Conservation (phyloP, 768 basidiomycete genomes). For the Scleroderma bovista region DNA sequence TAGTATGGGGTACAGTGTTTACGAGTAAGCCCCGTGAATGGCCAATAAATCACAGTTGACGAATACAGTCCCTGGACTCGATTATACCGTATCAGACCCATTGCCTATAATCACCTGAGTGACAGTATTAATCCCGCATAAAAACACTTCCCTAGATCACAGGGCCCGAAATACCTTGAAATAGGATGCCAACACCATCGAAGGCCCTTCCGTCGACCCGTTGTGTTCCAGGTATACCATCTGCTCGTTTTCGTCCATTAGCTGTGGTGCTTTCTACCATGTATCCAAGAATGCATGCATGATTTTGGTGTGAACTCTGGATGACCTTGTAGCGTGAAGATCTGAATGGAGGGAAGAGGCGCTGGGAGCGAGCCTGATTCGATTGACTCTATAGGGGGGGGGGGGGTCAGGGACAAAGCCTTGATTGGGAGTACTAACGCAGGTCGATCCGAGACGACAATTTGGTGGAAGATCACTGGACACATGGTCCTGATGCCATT, state of each 20-base stretch:
- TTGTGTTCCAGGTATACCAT: conserved; percentile 21
- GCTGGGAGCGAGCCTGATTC: conserved; percentile 11
- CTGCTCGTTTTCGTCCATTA: conserved; percentile 34
- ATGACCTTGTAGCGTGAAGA: conserved; percentile 85
- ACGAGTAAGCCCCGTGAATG: too few species aligned
- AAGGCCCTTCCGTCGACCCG: conserved; percentile 29
- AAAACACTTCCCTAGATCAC: conserved; percentile 12
- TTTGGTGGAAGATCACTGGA: conserved; percentile 46
- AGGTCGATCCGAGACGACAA: conserved; percentile 60
- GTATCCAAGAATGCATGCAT: conserved; percentile 47
- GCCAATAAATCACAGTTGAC: too few species aligned
- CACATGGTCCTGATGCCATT: conserved; percentile 89
- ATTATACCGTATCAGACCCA: too few species aligned
- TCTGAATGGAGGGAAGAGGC: conserved; percentile 49
- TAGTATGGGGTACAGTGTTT: too few species aligned
- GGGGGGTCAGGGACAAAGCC: conserved; percentile 51
- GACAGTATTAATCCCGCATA: background rate
- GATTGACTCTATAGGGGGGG: background rate
- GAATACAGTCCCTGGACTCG: too few species aligned
- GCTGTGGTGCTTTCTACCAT: conserved; percentile 38
- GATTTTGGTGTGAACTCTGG: conserved; percentile 77
- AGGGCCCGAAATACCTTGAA: conserved; percentile 45
- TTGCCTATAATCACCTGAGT: too few species aligned
- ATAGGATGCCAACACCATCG: conserved; percentile 39
- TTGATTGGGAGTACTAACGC: conserved; percentile 55